phyloP scores from a whole-genome alignment of 805 yeast species.

The Monosporozyma servazzii region DNA sequence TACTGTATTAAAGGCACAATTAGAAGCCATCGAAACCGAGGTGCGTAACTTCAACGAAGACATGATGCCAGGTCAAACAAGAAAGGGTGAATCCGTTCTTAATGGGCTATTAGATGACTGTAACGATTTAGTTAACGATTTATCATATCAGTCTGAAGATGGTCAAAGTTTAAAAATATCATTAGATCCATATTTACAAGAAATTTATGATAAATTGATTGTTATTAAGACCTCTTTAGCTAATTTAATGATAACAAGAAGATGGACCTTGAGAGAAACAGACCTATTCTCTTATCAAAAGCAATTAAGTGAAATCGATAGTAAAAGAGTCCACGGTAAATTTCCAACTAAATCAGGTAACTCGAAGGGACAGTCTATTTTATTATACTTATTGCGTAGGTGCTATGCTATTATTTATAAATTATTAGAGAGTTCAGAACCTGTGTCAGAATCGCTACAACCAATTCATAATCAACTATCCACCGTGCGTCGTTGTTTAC shows the following conservation, averaged over 20 bases:
- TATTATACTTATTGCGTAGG: conserved; percentile 73
- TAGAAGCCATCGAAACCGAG: conserved; percentile 36
- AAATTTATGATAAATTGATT: conserved; percentile 54
- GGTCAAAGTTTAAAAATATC: conserved; percentile 20
- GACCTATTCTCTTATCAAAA: conserved; percentile 82
- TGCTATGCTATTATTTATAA: conserved; percentile 87
- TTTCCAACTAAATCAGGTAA: conserved; percentile 34
- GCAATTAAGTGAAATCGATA: conserved; percentile 64
- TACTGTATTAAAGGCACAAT: conserved; percentile 30
- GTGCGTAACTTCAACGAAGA: conserved; percentile 46
- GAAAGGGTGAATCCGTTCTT: conserved; percentile 40
- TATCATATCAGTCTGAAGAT: conserved; percentile 34
- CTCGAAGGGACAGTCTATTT: conserved; percentile 49
- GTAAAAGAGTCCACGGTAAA: conserved; percentile 52
- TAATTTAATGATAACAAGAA: conserved; percentile 76
- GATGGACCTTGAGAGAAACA: conserved; percentile 97
- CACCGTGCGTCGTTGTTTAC: conserved; percentile 81
- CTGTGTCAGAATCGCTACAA: conserved; percentile 87
- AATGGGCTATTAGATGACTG: conserved; percentile 81
- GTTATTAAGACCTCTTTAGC: conserved; percentile 67
- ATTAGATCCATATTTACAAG: conserved; percentile 43
- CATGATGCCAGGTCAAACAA: conserved; percentile 4
- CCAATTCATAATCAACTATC: conserved; percentile 89
- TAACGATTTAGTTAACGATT: conserved; percentile 61
- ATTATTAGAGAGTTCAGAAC: conserved; percentile 84